Percentiles rank a stretch among this genome's conserved stretches.
These are phyloP conservation scores for Aspergillus coremiiformis DNA, from an alignment of 495 filamentous ascomycete species.

Conservation along the genomic window DNA sequence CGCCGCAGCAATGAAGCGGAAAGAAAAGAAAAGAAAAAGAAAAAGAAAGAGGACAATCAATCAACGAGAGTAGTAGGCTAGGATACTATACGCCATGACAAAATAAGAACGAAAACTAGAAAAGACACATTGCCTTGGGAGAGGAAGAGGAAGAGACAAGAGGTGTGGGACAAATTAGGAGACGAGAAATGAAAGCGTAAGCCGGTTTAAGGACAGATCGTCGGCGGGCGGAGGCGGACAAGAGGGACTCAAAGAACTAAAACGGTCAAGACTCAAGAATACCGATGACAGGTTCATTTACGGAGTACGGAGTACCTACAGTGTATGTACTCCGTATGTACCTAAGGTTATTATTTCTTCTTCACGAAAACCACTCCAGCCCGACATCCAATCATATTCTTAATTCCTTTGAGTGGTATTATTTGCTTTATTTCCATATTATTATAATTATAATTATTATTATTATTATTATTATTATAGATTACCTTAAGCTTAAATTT, in stretches of 20 bases:
- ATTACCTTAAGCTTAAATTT: no score
- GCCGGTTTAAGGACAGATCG: constrained; percentile 31
- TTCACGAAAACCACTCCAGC: neutral
- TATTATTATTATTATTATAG: no score
- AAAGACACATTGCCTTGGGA: constrained; percentile 10
- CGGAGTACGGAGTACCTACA: no score
- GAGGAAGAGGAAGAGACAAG: constrained; percentile 19
- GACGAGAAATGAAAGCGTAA: constrained; percentile 30
- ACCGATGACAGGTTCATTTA: neutral
- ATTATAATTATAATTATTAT: no score
- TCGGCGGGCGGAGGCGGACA: constrained; percentile 8
- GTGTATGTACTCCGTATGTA: no score
- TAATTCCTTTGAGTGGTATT: no score
- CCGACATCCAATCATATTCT: neutral
- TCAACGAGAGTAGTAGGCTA: constrained; percentile 33
- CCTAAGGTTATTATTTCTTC: no score
- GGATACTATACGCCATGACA: constrained; percentile 33
- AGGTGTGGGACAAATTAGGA: constrained; percentile 19
- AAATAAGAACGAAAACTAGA: constrained; percentile 15
- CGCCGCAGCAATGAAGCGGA: no score
- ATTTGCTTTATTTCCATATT: no score
- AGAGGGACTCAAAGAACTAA: neutral
- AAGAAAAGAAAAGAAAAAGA: neutral
- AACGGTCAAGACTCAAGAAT: neutral
- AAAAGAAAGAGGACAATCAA: constrained; percentile 15